Evolutionary conservation across 148 eudicot species (phyloP), one percentile per base, ranked within the genome.

Genomic region (Fagopyrum homotropicum): DNA sequence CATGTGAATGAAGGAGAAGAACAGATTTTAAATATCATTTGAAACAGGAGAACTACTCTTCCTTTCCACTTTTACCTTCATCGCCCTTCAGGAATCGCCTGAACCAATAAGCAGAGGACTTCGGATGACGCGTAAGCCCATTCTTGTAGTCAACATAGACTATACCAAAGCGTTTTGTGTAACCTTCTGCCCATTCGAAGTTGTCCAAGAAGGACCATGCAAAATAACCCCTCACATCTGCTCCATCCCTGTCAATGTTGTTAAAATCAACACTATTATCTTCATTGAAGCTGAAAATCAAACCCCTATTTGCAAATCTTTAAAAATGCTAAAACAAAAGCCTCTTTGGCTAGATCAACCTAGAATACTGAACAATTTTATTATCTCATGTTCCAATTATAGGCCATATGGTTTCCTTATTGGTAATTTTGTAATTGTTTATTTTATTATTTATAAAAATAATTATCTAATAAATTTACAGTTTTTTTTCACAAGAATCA

Each of bases 61-160:
- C 84, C 81, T 91, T 87, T 46, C 86, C 88, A 52, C 81, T 81
- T 76, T 87, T 84, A 12, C 56, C 88, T 9, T 81, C 80, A 47
- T 19, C 79, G 14, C 87, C 89, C 80, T 91, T 91, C 79, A 91
- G 78, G 82, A 91, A 89, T 50, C 79, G 82, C 87, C 54, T 51
- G 83, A 89, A 91, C 97, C 97, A 91, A 77, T 88, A 88, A 63
- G 97, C 92, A 17, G 97, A 91, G 47, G 97, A 91, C 76, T 89
- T 91, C 3, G 80, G 90, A 77, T 89, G 97, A 22, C 97, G 85
- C 44, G 85, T 51, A 22, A 91, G 90, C 26, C 91, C 91, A 11
- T 86, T 88, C 84, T 88, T 87, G 83, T 86, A 89, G 82, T 93
- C 98, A 46, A 93, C 93, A 49, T 87, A 88, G 43, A 86, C 72